These are phyloP conservation scores for Myxozyma vanderwaltii DNA, from an alignment of 805 yeast species.

Conservation along the genomic window DNA sequence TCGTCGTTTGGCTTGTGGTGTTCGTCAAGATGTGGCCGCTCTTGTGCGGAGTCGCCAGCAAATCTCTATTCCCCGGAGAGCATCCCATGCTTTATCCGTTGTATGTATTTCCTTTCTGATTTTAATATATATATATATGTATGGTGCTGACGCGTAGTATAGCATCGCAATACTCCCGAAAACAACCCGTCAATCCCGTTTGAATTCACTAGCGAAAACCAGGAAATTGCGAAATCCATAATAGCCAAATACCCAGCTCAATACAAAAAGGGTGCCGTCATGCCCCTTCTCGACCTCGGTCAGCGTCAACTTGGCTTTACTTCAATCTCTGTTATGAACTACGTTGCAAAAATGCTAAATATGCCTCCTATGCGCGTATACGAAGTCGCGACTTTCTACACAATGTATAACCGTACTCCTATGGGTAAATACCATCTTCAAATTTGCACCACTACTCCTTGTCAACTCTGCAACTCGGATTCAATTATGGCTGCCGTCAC, in stretches of 20 bases:
- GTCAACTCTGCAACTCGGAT: slow-evolving; percentile 82
- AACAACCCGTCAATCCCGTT: slow-evolving; percentile 71
- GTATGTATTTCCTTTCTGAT: slow-evolving; percentile 8
- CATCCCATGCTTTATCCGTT: slow-evolving; percentile 28
- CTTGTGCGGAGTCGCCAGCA: slow-evolving; percentile 12
- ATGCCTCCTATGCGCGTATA: slow-evolving; percentile 95
- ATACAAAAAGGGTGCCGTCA: slow-evolving; percentile 82
- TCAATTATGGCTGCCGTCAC: slow-evolving; percentile 72
- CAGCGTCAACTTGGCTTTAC: slow-evolving; percentile 87
- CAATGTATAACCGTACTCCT: slow-evolving; percentile 86
- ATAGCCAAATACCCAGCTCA: slow-evolving; percentile 81
- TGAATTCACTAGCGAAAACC: slow-evolving; percentile 68
- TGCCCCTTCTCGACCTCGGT: slow-evolving; percentile 84
- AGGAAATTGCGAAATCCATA: slow-evolving; percentile 67
- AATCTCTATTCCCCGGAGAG: slow-evolving; percentile 9
- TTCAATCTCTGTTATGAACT: slow-evolving; percentile 84
- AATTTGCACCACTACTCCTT: slow-evolving; percentile 87
- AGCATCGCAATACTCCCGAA: slow-evolving; percentile 67
- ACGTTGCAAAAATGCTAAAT: slow-evolving; percentile 78
- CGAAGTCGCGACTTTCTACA: slow-evolving; percentile 85
- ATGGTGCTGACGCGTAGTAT: too few species aligned
- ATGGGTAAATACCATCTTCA: slow-evolving; percentile 83
- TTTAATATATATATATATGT: neutral
- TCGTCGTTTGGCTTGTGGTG: slow-evolving; percentile 13
- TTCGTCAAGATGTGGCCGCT: slow-evolving; percentile 10